Conservation (phyloP, 257 asterid species). For the Ajuga chamaepitys region DNA sequence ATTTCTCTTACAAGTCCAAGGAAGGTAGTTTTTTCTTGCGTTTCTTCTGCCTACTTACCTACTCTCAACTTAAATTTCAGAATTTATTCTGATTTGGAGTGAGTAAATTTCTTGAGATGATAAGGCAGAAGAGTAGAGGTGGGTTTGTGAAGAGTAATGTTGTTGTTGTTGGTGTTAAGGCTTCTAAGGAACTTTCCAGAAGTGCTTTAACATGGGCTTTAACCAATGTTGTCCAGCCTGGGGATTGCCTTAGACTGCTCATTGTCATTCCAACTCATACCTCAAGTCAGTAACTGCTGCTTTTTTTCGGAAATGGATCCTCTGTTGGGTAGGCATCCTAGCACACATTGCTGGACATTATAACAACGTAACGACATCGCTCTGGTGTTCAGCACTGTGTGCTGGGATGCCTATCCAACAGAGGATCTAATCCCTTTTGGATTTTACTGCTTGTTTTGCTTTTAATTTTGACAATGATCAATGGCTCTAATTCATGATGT, state of each 20-base stretch:
- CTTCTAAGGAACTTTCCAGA: conserved; percentile 55
- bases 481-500: background rate
- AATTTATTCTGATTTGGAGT: too few relatives aligned
- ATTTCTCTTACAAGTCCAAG: conserved; percentile 6
- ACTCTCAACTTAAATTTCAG: too few relatives aligned
- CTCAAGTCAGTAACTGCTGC: conserved; percentile 45
- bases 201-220: conserved; percentile 74
- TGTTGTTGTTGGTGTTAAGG: conserved; percentile 67
- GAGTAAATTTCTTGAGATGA: too few relatives aligned
- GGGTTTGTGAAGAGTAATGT: conserved; percentile 29
- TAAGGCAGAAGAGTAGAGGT: conserved; percentile 34
- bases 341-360: too few relatives aligned
- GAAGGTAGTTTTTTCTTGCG: conserved; percentile 4
- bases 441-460: background rate
- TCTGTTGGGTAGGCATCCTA: too few relatives aligned
- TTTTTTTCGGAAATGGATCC: too few relatives aligned
- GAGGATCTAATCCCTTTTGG: too few relatives aligned
- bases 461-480: background rate
- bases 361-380: too few relatives aligned
- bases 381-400: too few relatives aligned
- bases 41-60: conserved; percentile 3
- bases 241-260: conserved; percentile 63
- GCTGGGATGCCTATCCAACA: too few relatives aligned
- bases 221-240: conserved; percentile 64
- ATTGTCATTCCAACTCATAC: conserved; percentile 48